phyloP scores from a whole-genome alignment of 176 grass and related monocot genomes.

The Hordeum vulgare region MorexV3_pseudomolecules_assembly NC_058524.1:564820756-564821255 shows the following conservation, averaged over 20 bases:
- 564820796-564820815: neutral
- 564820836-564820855: neutral
- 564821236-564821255: constrained; percentile 1
- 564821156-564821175: neutral
- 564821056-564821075: neutral
- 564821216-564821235: neutral
- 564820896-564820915: constrained; percentile 26
- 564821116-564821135: neutral
- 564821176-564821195: neutral
- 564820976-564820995: constrained; percentile 23
- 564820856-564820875: neutral
- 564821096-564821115: neutral
- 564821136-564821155: neutral
- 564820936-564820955: neutral
- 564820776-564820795: constrained; percentile 7
- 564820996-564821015: neutral
- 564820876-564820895: constrained; percentile 2
- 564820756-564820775: constrained; percentile 6
- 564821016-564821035: constrained; percentile 14
- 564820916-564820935: neutral
- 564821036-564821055: neutral
- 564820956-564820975: neutral
- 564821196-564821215: constrained; percentile 8
- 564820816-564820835: neutral
- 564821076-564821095: neutral